Percentiles rank a stretch among this genome's conserved stretches.
These are phyloP conservation scores for Heliosperma pusillum DNA, from an alignment of 148 eudicot genomes.

Conservation along the genomic window DNA sequence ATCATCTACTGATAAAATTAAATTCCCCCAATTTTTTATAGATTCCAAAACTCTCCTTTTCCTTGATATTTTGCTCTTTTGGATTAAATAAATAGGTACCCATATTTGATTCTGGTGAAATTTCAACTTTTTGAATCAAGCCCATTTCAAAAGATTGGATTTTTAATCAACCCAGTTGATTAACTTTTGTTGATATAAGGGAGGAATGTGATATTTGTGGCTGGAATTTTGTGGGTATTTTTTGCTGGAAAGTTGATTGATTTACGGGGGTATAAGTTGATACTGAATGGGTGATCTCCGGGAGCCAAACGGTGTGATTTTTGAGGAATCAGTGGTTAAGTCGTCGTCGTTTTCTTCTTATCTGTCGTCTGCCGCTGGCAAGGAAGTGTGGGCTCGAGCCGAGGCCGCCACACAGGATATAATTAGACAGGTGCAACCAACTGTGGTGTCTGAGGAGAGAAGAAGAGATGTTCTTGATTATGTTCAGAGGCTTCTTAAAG, in stretches of 20 bases:
- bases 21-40: constrained; percentile 1
- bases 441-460: constrained; percentile 51
- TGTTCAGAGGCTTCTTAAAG: constrained; percentile 51
- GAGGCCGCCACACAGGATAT: constrained; percentile 44
- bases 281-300: constrained; percentile 49
- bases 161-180: constrained; percentile 21
- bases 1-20: constrained; percentile 11
- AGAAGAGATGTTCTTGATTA: constrained; percentile 57
- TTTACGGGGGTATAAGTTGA: not conserved
- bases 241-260: not conserved
- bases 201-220: constrained; percentile 18
- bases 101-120: constrained; percentile 24
- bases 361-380: constrained; percentile 13
- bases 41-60: constrained; percentile 21
- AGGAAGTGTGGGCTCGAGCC: constrained; percentile 47
- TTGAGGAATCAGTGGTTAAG: constrained; percentile 32
- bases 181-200: not conserved
- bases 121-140: constrained; percentile 19
- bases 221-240: constrained; percentile 1
- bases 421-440: constrained; percentile 52
- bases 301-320: constrained; percentile 37
- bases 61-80: not conserved
- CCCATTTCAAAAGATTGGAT: constrained; percentile 26
- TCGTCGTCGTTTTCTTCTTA: constrained; percentile 25
- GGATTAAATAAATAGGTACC: constrained; percentile 10